Evolutionary conservation across 352 stramenopile genomes (phyloP), one percentile per base, ranked within the genome.

Genomic region (Globisporangium sylvaticum): DNA sequence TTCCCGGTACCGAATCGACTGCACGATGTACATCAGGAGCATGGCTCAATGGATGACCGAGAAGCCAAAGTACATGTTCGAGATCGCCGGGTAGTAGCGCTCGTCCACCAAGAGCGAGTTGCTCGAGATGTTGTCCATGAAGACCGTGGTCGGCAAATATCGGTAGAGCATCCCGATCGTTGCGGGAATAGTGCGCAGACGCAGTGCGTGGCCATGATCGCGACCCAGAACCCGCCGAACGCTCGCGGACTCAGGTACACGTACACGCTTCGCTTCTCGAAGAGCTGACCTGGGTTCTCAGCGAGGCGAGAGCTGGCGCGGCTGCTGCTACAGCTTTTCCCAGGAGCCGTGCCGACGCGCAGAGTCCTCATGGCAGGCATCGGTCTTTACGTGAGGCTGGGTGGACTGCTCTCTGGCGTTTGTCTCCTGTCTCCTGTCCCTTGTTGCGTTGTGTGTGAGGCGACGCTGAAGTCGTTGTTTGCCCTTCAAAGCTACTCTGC

Each of bases 161-260:
- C 27, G 64, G 14, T 69, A 69, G 20, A 69, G 56, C 3, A 62
- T 5, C 0, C 46, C 64, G 8, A 69, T 46, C 18, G 46, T 7
- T 7, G 15, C 39, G 0, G 39, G 20, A 62, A 69, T 18, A 37
- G 25, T 1, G 25, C 54, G 31, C 39, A 69, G 15, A 39, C 25
- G 25, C 22, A 53, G 39, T 64, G 58, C 8, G 58, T 27, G 39
- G 39, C 24, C 39, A 55, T 53, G 24, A 64, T 39, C 15, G 58
- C 6, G 24, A 54, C 0, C 39, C 58, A 64, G 37, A 32, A 42
- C 24, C 58, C 24, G 15, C 15, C 8, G 9, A 64, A 55, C 58
- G 10, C 29, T 8, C 58, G 58, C 29, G 24, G 27, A 27, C 39
- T 64, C 22, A 64, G 1, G 22, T 55, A 42, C 39, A 54, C 58